Conservation (phyloP, 176 grass and related monocot genomes). For the Raddia guianensis region DNA sequence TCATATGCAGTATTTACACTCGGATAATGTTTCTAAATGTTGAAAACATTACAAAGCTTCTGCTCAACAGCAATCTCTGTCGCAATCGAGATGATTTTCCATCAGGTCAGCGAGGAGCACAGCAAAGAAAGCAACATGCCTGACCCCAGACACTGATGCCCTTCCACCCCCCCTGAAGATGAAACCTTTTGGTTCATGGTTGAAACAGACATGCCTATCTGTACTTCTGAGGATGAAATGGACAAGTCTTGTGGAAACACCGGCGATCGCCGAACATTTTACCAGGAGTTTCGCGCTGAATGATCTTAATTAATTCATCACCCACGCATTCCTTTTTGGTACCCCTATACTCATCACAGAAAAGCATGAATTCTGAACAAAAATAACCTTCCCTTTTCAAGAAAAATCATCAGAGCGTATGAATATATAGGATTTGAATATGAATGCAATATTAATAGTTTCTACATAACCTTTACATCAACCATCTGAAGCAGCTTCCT, state of each 20-base stretch:
- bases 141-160: not conserved
- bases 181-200: not conserved
- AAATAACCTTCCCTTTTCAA: not conserved
- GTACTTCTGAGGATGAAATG: not conserved
- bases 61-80: not conserved
- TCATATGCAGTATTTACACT: not conserved
- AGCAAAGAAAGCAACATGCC: slow-evolving; percentile 15
- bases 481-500: not conserved
- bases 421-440: not conserved
- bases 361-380: not conserved
- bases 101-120: too few relatives aligned
- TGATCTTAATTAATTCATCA: not conserved
- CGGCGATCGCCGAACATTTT: not conserved
- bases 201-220: not conserved
- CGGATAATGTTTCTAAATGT: not conserved
- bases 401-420: not conserved
- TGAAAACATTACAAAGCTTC: not conserved
- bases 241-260: not conserved
- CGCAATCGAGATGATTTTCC: not conserved
- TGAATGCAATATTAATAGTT: not conserved
- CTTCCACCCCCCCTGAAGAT: too few relatives aligned
- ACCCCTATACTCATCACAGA: not conserved
- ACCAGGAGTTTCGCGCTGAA: not conserved
- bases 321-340: not conserved
- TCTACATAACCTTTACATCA: not conserved